These are phyloP conservation scores for Aureobasidium sp. DNA, from an alignment of 2,329 filamentous ascomycete genomes.

Conservation along the genomic window DNA sequence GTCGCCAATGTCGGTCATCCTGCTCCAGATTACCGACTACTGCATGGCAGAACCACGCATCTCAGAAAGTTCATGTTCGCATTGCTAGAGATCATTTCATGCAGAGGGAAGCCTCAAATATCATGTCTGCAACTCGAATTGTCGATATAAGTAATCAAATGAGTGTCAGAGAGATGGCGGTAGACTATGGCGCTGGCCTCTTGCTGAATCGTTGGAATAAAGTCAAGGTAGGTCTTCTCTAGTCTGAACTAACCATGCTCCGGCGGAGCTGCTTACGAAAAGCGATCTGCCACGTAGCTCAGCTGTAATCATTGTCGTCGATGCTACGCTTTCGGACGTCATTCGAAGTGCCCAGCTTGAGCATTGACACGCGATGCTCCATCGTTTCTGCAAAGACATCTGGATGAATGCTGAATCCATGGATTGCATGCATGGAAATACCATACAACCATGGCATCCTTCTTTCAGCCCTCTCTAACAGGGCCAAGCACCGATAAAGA, in stretches of 20 bases:
- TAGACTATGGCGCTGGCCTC: not conserved
- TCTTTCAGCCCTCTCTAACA: constrained; percentile 10
- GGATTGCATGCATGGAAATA: not conserved
- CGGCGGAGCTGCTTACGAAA: not conserved
- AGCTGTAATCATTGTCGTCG: not conserved
- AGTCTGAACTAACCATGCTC: not conserved
- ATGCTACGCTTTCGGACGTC: not conserved
- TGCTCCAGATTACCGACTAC: not conserved
- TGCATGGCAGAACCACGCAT: not conserved
- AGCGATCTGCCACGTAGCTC: not conserved
- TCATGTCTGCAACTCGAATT: not conserved
- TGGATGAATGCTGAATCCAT: not conserved
- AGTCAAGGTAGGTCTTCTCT: not conserved
- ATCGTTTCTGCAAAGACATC: not conserved
- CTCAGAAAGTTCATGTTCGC: not conserved
- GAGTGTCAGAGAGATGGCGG: not conserved
- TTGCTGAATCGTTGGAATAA: not conserved
- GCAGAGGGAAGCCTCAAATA: not conserved
- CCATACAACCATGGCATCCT: constrained; percentile 13
- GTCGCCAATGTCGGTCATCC: not conserved
- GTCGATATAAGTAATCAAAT: not conserved
- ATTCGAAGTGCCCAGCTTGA: not conserved
- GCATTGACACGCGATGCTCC: not conserved
- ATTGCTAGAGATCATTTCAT: not conserved
- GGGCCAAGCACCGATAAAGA: not conserved